Evolutionary conservation across 257 asterid species (phyloP).

Genomic region (Handroanthus guayacan): DNA sequence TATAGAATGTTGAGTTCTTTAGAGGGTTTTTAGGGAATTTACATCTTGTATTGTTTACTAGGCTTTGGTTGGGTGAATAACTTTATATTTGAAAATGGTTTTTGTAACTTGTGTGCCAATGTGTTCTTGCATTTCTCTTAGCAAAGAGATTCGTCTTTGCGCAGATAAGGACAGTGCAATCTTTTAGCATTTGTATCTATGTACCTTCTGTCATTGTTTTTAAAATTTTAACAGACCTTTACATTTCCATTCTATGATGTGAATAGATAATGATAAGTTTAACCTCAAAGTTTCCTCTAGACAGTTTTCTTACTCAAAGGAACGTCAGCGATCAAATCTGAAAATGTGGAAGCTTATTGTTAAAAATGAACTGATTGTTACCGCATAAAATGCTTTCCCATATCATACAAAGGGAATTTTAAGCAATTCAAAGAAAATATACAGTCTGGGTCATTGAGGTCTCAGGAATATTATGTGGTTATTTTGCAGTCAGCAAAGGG

Average conservation of each 20-base stretch:
- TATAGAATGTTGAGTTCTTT: neutral
- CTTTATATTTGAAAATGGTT: neutral
- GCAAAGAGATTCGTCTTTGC: neutral
- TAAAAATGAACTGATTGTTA: neutral
- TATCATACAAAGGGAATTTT: conserved; percentile 12
- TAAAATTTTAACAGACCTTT: neutral
- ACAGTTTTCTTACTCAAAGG: neutral
- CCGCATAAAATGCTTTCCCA: conserved; percentile 7
- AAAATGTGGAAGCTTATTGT: neutral
- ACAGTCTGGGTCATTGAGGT: conserved; percentile 17
- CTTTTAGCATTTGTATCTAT: neutral
- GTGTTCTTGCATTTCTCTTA: neutral
- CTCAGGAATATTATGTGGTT: conserved; percentile 23
- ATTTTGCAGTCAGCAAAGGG: conserved; percentile 90
- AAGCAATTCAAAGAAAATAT: neutral
- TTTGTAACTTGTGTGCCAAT: conserved; percentile 14
- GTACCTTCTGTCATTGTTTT: neutral
- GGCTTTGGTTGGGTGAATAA: conserved; percentile 11
- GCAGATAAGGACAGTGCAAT: conserved; percentile 7
- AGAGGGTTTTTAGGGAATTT: neutral
- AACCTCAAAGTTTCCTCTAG: conserved; percentile 7
- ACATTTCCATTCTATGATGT: conserved; percentile 11
- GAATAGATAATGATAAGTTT: conserved; percentile 11
- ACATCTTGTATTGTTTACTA: conserved; percentile 10
- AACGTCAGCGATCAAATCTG: conserved; percentile 18